Conservation (phyloP, 495 filamentous ascomycete species). For the Penicillium daleae region DNA sequence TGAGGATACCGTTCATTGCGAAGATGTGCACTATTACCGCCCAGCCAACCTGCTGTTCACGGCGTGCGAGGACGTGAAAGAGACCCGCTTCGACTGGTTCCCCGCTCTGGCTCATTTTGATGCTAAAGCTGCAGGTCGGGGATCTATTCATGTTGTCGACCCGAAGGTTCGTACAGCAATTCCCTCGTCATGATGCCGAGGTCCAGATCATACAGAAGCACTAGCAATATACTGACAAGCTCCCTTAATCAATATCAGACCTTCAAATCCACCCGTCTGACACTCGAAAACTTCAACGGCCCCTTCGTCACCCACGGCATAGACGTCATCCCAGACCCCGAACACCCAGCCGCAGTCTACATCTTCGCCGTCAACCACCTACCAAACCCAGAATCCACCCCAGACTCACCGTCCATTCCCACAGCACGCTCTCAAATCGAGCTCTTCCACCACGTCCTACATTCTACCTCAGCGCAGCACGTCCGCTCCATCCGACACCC, state of each 20-base stretch:
- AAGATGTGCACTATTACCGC: constrained; percentile 62
- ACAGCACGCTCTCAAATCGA: constrained; percentile 59
- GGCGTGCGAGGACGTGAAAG: constrained; percentile 55
- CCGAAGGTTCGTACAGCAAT: constrained; percentile 43
- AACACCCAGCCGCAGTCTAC: constrained; percentile 52
- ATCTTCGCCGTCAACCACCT: constrained; percentile 65
- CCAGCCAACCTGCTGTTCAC: constrained; percentile 56
- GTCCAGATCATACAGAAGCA: background rate
- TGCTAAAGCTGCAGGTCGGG: constrained; percentile 36
- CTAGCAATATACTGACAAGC: constrained; percentile 16
- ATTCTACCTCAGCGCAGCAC: constrained; percentile 37
- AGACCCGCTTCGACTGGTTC: constrained; percentile 58
- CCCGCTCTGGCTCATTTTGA: constrained; percentile 51
- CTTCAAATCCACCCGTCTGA: constrained; percentile 49
- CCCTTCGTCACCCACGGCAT: constrained; percentile 65
- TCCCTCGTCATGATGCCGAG: background rate
- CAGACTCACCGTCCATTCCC: constrained; percentile 22
- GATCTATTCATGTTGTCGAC: constrained; percentile 59
- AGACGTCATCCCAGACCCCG: constrained; percentile 54
- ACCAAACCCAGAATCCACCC: constrained; percentile 45
- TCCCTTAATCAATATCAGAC: constrained; percentile 42
- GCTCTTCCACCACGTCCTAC: constrained; percentile 58
- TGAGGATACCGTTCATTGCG: constrained; percentile 58
- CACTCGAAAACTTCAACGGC: constrained; percentile 54
- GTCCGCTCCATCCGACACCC: constrained; percentile 48